These are phyloP conservation scores for Arctostaphylos glauca DNA, from an alignment of 148 eudicot species.

Conservation along the genomic window DNA sequence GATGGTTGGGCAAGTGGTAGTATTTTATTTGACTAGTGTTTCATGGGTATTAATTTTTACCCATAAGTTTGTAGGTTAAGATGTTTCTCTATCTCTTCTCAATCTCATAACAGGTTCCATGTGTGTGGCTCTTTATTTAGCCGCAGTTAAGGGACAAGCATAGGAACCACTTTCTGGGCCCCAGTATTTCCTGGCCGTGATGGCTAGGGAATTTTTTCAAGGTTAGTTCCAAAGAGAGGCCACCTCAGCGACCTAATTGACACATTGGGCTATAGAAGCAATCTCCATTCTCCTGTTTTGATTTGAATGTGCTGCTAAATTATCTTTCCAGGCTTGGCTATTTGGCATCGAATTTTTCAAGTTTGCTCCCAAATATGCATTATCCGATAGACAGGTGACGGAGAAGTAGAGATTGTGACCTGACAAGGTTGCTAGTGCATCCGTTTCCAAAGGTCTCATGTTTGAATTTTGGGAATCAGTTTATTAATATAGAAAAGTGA, in stretches of 20 bases:
- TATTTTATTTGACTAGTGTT: neutral
- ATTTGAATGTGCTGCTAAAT: neutral
- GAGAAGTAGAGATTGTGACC: neutral
- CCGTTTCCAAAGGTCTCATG: neutral
- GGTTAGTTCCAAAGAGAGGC: neutral
- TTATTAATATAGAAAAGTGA: neutral
- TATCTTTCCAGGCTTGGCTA: neutral
- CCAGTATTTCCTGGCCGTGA: neutral
- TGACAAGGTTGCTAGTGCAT: neutral
- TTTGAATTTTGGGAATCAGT: constrained; percentile 1
- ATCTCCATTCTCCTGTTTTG: neutral
- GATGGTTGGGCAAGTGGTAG: neutral
- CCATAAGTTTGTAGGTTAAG: neutral
- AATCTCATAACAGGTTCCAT: neutral
- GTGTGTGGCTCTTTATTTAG: neutral
- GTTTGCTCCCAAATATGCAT: neutral
- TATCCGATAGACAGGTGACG: neutral
- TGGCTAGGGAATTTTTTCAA: neutral
- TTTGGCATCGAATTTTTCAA: neutral
- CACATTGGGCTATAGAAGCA: neutral
- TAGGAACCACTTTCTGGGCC: neutral
- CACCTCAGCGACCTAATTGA: neutral
- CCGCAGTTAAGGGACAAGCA: neutral
- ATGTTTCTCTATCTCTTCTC: neutral
- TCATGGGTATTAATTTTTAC: neutral